Base-by-base conservation (phyloP, 345 rosid genomes). In the Turritis glabra region DNA sequence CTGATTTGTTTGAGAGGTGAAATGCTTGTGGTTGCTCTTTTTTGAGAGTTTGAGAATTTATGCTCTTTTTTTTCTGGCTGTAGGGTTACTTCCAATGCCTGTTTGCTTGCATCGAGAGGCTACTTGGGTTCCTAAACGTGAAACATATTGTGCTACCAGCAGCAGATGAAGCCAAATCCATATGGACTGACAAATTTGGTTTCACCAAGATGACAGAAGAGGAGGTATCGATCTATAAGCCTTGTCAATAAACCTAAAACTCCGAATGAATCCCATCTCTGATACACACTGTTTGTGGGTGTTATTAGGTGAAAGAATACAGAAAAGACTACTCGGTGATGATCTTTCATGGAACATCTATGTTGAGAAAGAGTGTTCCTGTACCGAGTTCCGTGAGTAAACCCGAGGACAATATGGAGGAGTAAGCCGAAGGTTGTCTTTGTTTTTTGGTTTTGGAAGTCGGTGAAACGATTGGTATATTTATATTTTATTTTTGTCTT, bases 61-160 rank as follows among this genome's bases (percentile, higher is more conserved):
- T 33, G 19, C 44, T 50, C 35, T 38, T 14, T 53, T 21, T 3
- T 43, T 54, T 22, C 1, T 56, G 23, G 22, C 15, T 85, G 76
- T 75, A 95, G 99, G 99, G 99, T 53, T 92, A 92, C 78, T 95
- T 95, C 79, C 92, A 86, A 63, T 82, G 88, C 54, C 74, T 95
- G 23, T 95, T 92, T 78, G 73, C 78, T 19, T 90, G 99, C 80
- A 64, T 92, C 11, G 86, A 95, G 80, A 83, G 81, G 78, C 88
- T 95, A 50, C 86, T 95, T 0, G 77, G 87, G 60, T 85, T 80
- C 68, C 81, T 95, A 60, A 80, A 84, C 11, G 91, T 92, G 68
- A 88, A 85, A 81, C 80, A 82, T 48, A 80, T 92, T 0, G 87
- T 90, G 59, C 91, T 95, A 70, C 99, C 97, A 11, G 95, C 97